Base-by-base conservation (phyloP, 805 yeast species). In the Metschnikowia kofuensis region DNA sequence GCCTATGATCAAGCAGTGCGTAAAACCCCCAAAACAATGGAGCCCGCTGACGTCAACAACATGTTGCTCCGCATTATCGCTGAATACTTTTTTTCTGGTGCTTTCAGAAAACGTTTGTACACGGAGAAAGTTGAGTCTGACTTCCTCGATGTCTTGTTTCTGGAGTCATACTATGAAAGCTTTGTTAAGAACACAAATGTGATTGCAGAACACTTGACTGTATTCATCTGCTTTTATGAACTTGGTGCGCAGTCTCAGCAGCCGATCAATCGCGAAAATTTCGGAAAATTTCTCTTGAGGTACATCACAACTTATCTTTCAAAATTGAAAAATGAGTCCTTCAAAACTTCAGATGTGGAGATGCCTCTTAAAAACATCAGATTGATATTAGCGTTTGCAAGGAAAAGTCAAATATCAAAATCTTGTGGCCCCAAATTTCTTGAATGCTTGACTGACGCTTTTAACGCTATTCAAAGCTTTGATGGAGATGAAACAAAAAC, bases 41-140 rank as follows among this genome's bases (percentile, higher is more conserved):
- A 35, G 8, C 40, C 50, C 0, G 54, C 55, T 21, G 56, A 56
- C 21, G 57, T 59, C 16, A 54, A 67, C 40, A 47, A 49, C 16
- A 51, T 55, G 29, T 66, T 77, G 29, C 48, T 75, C 6, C 63
- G 73, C n/a, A 47, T 77, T 9, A 58, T 69, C 14, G 76, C 77
- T 1, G 79, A 69, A 54, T 68, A 74, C 55, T 67, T 75, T 51
- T 49, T 70, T 11, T 80, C 84, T 1, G 58, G 59, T 10, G 53
- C 52, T 2, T 70, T 66, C 54, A 51, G 53, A 21, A 47, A 55
- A 35, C 48, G 46, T 10, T 42, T 56, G 10, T 48, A 53, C 35
- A 26, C 36, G 13, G 51, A 54, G 13, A 52, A 53, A 30, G 53
- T 42, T 13, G 51, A 32, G 63, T 53, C 50, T 40, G 64, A 35